Evolutionary conservation across 495 filamentous ascomycete species (phyloP).

Genomic region (Penicillium coprophilum): DNA sequence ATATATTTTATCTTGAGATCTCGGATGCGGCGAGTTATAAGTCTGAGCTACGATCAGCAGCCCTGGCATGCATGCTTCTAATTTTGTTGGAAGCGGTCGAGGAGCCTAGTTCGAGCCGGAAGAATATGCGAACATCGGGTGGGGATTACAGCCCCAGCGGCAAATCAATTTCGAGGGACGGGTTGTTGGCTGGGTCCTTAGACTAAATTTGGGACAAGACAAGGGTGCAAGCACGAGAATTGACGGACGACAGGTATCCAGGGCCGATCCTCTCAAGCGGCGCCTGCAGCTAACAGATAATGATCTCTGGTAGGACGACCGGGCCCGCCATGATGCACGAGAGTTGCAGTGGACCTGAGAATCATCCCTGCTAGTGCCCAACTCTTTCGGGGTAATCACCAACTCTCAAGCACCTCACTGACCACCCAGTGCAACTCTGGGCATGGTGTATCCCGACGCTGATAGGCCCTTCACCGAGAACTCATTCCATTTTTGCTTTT

Average conservation of each 20-base stretch:
- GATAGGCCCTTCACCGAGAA: neutral
- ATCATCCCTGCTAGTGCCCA: slow-evolving; percentile 7
- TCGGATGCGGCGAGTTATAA: slow-evolving; percentile 17
- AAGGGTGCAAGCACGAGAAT: slow-evolving; percentile 13
- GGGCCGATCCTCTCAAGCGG: neutral
- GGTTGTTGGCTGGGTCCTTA: slow-evolving; percentile 11
- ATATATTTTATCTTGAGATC: slow-evolving; percentile 16
- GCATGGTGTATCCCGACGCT: neutral
- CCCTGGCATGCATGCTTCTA: slow-evolving; percentile 17
- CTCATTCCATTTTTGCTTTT: neutral
- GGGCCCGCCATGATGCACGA: slow-evolving; percentile 8
- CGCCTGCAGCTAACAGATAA: slow-evolving; percentile 4
- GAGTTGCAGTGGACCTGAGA: slow-evolving; percentile 8
- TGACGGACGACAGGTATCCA: slow-evolving; percentile 10
- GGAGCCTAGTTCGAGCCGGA: slow-evolving; percentile 1
- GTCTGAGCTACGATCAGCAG: slow-evolving; percentile 18
- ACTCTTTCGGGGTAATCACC: slow-evolving; percentile 7
- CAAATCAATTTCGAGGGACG: slow-evolving; percentile 14
- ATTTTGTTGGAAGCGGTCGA: slow-evolving; percentile 16
- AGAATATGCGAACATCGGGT: slow-evolving; percentile 23
- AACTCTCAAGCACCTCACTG: slow-evolving; percentile 1
- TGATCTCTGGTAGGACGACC: slow-evolving; percentile 3
- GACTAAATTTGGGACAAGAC: slow-evolving; percentile 27
- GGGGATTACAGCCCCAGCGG: slow-evolving; percentile 15
- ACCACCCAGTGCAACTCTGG: slow-evolving; percentile 1